These are phyloP conservation scores for Rosellinia necatrix DNA, from an alignment of 2,329 filamentous ascomycete genomes.

Conservation along the genomic window DNA sequence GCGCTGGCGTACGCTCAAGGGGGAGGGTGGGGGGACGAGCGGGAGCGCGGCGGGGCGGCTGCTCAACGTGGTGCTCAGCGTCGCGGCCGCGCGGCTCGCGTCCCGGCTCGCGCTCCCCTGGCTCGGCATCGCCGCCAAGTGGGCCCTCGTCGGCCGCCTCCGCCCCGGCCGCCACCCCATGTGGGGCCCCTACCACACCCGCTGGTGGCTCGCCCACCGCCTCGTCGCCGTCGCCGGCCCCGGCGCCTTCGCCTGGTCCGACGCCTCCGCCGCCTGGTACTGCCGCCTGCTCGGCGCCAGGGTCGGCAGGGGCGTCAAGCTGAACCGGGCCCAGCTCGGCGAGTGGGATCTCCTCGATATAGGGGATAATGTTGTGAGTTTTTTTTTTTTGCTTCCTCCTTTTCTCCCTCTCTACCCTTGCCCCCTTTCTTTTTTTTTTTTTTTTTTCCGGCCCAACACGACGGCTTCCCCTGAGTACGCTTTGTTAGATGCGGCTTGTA, in stretches of 20 bases:
- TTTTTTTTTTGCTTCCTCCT: background rate
- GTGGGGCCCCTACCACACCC: slow-evolving; percentile 62
- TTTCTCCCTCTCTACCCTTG: background rate
- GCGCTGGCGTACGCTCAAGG: slow-evolving; percentile 47
- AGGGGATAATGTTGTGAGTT: slow-evolving; percentile 47
- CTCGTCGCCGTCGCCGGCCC: slow-evolving; percentile 53
- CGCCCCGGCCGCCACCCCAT: slow-evolving; percentile 60
- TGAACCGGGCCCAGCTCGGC: slow-evolving; percentile 51
- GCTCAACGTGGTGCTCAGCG: slow-evolving; percentile 52
- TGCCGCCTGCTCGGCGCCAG: slow-evolving; percentile 57
- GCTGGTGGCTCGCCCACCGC: slow-evolving; percentile 64
- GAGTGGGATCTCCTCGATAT: slow-evolving; percentile 63
- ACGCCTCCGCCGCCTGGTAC: slow-evolving; percentile 50
- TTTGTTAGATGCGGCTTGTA: too few species aligned
- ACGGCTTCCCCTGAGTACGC: too few species aligned
- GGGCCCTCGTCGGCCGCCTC: slow-evolving; percentile 59
- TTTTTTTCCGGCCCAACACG: too few species aligned
- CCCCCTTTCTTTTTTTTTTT: too few species aligned
- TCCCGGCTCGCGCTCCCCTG: slow-evolving; percentile 50
- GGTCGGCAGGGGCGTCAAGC: slow-evolving; percentile 56
- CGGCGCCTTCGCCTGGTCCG: slow-evolving; percentile 50
- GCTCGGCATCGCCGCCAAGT: slow-evolving; percentile 56
- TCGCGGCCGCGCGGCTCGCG: slow-evolving; percentile 43
- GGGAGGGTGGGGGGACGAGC: slow-evolving; percentile 47
- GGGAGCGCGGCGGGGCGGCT: slow-evolving; percentile 50